Evolutionary conservation across 2,329 filamentous ascomycete species (phyloP), one percentile per base, ranked within the genome.

Genomic region (Phaeophleospora eucalypticola): DNA sequence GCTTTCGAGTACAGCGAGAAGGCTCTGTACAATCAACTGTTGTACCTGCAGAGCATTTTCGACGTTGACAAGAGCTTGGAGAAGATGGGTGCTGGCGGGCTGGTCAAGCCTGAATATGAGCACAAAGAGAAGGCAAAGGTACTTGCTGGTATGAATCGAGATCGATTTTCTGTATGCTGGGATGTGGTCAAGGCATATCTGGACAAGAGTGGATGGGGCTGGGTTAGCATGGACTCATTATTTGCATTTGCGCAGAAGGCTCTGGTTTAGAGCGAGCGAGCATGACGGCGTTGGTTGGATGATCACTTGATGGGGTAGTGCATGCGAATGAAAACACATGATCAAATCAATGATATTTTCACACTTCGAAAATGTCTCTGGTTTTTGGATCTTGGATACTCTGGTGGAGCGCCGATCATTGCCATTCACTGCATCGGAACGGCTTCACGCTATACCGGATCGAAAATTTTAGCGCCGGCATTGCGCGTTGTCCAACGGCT

Each of bases 11-110:
- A 87, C 62, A 77, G 80, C 1, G 93, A 97, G 71, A 91, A 93
- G 70, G 84, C 86, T 61, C 78, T 97, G 49, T 97, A 96, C 72
- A 97, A 95, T 67, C 93, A 98, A 70, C 76, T 98, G 34, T 72
- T 97, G 45, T 98, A 95, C 71, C 86, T 90, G 65, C 80, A 86
- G 21, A 79, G 79, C 40, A 70, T 97, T 45, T 98, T 89, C 75
- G 90, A 98, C 68, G 86, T 94, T 2, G 90, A 97, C 52, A 89
- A 87, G 70, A 86, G 86, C 12, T 80, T 81, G 54, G 63, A 67
- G 16, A 69, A 65, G 37, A 73, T 65, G 45, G 52, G 54, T 15
- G 54, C 56, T 41, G 47, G 40, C 12, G 49, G 46, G 16, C 69
- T n/a, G 27, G 58, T 60, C 15, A 63, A 67, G 54, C 46, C 47